These are phyloP conservation scores for Trichoderma gracile DNA, from an alignment of 2,329 filamentous ascomycete species.

Conservation along the genomic window DNA sequence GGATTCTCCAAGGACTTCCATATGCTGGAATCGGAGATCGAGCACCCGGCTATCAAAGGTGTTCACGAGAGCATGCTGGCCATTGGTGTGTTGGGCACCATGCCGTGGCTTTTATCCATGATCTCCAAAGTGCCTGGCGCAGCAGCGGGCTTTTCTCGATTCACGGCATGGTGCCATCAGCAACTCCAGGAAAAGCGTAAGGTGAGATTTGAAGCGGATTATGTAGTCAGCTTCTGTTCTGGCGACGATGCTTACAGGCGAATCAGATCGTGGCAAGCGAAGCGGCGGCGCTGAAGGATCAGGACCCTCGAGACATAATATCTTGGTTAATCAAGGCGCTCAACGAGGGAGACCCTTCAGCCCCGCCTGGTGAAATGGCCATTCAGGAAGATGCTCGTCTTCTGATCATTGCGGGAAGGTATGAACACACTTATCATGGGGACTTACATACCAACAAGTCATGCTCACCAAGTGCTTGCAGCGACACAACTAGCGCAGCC, in stretches of 20 bases:
- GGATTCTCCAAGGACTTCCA: constrained; percentile 17
- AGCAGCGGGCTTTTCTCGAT: constrained; percentile 34
- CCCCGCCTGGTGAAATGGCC: constrained; percentile 13
- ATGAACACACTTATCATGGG: not conserved
- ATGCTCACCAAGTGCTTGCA: not conserved
- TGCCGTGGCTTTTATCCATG: constrained; percentile 31
- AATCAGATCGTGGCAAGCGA: not conserved
- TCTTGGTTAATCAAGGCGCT: constrained; percentile 17
- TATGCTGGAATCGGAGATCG: not conserved
- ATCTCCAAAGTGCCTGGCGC: constrained; percentile 41
- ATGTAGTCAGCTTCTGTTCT: not conserved
- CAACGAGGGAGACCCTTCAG: constrained; percentile 6
- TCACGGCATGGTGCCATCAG: constrained; percentile 34
- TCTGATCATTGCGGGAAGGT: constrained; percentile 18
- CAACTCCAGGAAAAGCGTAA: constrained; percentile 25
- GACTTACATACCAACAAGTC: not conserved
- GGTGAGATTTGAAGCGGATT: not conserved
- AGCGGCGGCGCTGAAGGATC: not conserved
- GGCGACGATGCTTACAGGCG: not conserved
- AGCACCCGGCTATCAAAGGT: constrained; percentile 15
- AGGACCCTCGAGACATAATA: constrained; percentile 10
- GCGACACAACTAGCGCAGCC: constrained; percentile 11
- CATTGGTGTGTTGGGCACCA: not conserved
- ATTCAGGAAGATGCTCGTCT: constrained; percentile 22
- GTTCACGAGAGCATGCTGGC: constrained; percentile 15